A percentile compares a stretch with the other conserved stretches of the same genome.
Evolutionary conservation across 78 protist genomes (phyloP).

Genomic region (Anaeramoeba flamelloides): DNA sequence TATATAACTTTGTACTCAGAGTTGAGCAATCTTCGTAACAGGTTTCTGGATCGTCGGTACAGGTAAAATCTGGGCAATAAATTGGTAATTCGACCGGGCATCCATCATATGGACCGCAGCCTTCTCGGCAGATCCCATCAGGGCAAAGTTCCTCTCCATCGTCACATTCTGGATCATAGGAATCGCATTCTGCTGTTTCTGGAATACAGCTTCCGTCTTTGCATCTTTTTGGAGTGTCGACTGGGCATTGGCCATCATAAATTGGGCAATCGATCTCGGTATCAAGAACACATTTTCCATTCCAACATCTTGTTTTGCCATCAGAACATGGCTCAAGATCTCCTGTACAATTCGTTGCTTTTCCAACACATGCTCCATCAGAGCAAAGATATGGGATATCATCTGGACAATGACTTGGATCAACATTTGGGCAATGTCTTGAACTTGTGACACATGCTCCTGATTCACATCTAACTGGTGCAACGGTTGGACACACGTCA

Average conservation of each 20-base stretch:
- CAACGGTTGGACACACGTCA: too few relatives aligned
- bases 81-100: not conserved
- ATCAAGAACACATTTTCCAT: not conserved
- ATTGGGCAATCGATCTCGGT: not conserved
- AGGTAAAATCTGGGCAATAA: not conserved
- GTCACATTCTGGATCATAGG: not conserved
- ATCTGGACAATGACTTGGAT: too few relatives aligned
- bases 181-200: not conserved
- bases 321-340: too few relatives aligned
- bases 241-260: not conserved
- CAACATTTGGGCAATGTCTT: not conserved
- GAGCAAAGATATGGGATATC: not conserved
- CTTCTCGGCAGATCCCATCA: not conserved
- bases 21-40: not conserved
- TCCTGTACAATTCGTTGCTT: not conserved
- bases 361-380: not conserved
- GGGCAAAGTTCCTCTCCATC: not conserved
- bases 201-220: not conserved
- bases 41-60: not conserved
- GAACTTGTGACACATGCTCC: not conserved
- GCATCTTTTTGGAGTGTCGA: not conserved
- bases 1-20: not conserved
- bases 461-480: not conserved
- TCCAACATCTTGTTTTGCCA: too few relatives aligned
- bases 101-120: not conserved